phyloP scores from a whole-genome alignment of 352 stramenopile genomes.

The Globisporangium emineosum region DNA sequence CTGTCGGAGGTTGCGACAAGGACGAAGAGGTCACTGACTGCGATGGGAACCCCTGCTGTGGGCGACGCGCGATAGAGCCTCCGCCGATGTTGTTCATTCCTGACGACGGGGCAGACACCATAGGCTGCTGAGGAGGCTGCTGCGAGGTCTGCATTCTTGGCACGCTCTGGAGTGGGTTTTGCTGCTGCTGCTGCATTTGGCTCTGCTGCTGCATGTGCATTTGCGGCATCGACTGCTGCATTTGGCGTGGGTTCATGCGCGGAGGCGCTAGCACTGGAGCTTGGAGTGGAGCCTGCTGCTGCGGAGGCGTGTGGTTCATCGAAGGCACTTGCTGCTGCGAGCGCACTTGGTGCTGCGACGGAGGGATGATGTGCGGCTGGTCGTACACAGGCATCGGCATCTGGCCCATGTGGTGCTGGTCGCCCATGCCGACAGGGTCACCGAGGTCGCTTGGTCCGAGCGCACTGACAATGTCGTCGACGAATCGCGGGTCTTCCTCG shows the following conservation, averaged over 20 bases:
- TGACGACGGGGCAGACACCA: conserved; percentile 7
- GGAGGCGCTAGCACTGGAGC: conserved; percentile 17
- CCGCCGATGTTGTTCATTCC: conserved; percentile 10
- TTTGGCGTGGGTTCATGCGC: conserved; percentile 19
- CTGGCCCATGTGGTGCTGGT: conserved; percentile 49
- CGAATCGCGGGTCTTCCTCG: conserved; percentile 63
- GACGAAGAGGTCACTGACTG: conserved; percentile 24
- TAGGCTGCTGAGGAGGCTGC: conserved; percentile 12
- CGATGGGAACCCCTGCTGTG: conserved; percentile 13
- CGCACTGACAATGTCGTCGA: conserved; percentile 66
- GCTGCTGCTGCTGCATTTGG: conserved; percentile 16
- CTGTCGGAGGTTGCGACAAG: conserved; percentile 22
- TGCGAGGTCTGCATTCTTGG: conserved; percentile 14
- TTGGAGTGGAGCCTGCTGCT: conserved; percentile 28
- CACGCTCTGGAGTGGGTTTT: conserved; percentile 14
- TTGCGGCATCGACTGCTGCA: conserved; percentile 22
- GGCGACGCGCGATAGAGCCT: conserved; percentile 3
- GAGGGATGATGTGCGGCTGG: conserved; percentile 51
- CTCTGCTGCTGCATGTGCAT: conserved; percentile 19
- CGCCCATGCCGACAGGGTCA: conserved; percentile 33
- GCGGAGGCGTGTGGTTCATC: conserved; percentile 27
- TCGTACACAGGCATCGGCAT: conserved; percentile 60
- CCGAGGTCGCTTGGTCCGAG: conserved; percentile 53
- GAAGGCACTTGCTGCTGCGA: conserved; percentile 26
- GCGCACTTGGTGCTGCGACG: conserved; percentile 31